Evolutionary conservation across 441 rosid species (phyloP), one percentile per base, ranked within the genome.

Genomic region (Omphalea diandra): DNA sequence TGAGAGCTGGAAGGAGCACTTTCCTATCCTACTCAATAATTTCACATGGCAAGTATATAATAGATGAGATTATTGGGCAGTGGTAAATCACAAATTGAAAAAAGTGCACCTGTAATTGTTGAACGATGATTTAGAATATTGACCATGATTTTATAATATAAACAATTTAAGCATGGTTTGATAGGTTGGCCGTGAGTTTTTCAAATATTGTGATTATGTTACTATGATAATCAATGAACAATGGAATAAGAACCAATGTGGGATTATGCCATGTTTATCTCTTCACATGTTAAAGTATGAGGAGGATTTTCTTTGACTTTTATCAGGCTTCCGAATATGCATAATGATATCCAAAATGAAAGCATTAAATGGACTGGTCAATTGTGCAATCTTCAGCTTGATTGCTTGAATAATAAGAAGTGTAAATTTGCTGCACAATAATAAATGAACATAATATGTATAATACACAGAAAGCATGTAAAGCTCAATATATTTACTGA

Each of bases 91-190:
- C n/a, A 18, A 47, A 18, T 15, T 47, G 53, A 47, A 40, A 43
- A 18, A 54, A 12, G 29, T 15, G 2, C 8, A 7, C 36, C 22
- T 31, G 10, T 56, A 31, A 5, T 31, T 26, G 14, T 17, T 32
- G 49, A 44, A 35, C 17, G 9, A n/a, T 1, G 33, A 29, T 17
- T 26, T 3, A 1, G 22, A 17, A 43, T 43, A 18, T 26, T 44
- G 49, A 26, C 7, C 53, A 44, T 43, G 27, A 54, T 43, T 63
- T 26, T 29, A 40, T n/a, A 17, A 3, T 43, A 27, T 18, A 4
- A 36, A 62, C 10, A 8, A 17, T 50, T 6, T 41, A 38, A 40
- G 40, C 49, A 61, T 61, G 29, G 65, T 61, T 61, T 61, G 35
- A 54, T 54, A 18, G 14, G 29, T 49, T 20, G 29, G 65, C 32